These are phyloP conservation scores for Gossypium laxum DNA, from an alignment of 441 rosid species.

Conservation along the genomic window DNA sequence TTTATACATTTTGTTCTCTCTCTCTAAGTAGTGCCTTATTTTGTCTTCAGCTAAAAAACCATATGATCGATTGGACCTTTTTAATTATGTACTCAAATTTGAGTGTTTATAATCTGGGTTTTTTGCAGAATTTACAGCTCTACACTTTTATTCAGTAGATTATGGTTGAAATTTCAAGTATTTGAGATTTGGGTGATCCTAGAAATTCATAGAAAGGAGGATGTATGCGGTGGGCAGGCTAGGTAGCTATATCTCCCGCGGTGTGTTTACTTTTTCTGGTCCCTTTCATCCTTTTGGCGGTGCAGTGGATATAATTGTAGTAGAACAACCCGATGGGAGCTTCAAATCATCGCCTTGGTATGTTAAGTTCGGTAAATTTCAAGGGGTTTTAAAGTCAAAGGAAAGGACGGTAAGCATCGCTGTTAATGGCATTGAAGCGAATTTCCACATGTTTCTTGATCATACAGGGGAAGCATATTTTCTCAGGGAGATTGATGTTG, in stretches of 20 bases:
- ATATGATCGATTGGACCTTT: slow-evolving; percentile 13
- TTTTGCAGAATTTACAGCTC: slow-evolving; percentile 11
- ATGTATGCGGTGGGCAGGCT: slow-evolving; percentile 83
- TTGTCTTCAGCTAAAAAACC: not conserved
- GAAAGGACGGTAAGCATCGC: slow-evolving; percentile 50
- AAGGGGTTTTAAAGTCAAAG: slow-evolving; percentile 77
- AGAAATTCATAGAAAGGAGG: slow-evolving; percentile 14
- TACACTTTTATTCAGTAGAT: not conserved
- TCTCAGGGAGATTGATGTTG: slow-evolving; percentile 52
- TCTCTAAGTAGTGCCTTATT: not conserved
- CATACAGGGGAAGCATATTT: slow-evolving; percentile 89
- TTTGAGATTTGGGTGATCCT: slow-evolving; percentile 20
- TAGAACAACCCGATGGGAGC: slow-evolving; percentile 81
- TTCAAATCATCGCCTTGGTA: slow-evolving; percentile 97
- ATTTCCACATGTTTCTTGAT: slow-evolving; percentile 77
- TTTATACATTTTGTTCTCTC: slow-evolving; percentile 4
- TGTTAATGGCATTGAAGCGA: slow-evolving; percentile 70
- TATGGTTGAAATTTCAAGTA: slow-evolving; percentile 22
- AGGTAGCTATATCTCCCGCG: slow-evolving; percentile 73
- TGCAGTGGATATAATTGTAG: slow-evolving; percentile 89
- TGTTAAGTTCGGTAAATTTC: slow-evolving; percentile 88
- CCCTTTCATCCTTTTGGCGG: slow-evolving; percentile 98
- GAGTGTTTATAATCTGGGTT: slow-evolving; percentile 20
- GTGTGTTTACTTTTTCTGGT: slow-evolving; percentile 72
- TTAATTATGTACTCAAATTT: not conserved